Conservation (phyloP, 768 basidiomycete genomes). For the Peribolospora kevripleyi region DNA sequence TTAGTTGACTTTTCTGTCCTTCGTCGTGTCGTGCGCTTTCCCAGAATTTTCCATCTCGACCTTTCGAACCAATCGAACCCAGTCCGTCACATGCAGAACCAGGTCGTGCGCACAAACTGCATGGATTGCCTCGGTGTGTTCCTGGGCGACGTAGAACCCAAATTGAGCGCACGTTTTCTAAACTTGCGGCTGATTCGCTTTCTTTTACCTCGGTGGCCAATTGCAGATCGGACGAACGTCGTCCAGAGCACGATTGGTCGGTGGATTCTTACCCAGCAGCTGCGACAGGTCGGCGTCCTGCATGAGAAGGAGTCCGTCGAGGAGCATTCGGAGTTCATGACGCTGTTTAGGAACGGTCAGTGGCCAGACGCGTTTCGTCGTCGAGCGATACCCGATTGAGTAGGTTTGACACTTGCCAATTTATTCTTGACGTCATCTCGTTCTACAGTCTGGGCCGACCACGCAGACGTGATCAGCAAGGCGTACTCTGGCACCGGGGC, state of each 20-base stretch:
- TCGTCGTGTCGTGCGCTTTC: not conserved
- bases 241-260: slow-evolving; percentile 77
- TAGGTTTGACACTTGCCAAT: not conserved
- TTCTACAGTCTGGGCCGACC: slow-evolving; percentile 77
- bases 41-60: slow-evolving; percentile 56
- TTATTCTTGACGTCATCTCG: not conserved
- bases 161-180: too few species aligned
- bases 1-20: not conserved
- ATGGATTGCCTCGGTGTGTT: slow-evolving; percentile 37
- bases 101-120: slow-evolving; percentile 77
- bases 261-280: slow-evolving; percentile 54
- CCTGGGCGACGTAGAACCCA: not conserved
- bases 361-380: not conserved
- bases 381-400: not conserved
- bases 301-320: slow-evolving; percentile 48
- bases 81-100: slow-evolving; percentile 39
- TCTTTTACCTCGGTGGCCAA: not conserved
- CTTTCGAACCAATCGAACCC: slow-evolving; percentile 18
- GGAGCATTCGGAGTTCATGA: slow-evolving; percentile 51
- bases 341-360: slow-evolving; percentile 70
- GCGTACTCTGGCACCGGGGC: slow-evolving; percentile 92
- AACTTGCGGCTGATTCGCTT: too few species aligned
- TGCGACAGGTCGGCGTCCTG: slow-evolving; percentile 47
- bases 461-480: slow-evolving; percentile 66
- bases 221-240: slow-evolving; percentile 82